These are phyloP conservation scores for cucumber (Cucumis sativus) DNA, from an alignment of 306 rosid species.

Conservation along the genomic window Cucumber_9930_V3 NC_026660.2:607501-608000, in stretches of 20 bases:
- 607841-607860: background rate
- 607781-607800: background rate
- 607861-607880: background rate
- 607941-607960: constrained; percentile 64
- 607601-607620: background rate
- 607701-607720: background rate
- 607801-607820: background rate
- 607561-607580: background rate
- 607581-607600: background rate
- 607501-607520: background rate
- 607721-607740: background rate
- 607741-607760: background rate
- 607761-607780: background rate
- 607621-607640: background rate
- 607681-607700: background rate
- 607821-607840: background rate
- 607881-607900: constrained; percentile 14
- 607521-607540: no score
- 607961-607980: constrained; percentile 45
- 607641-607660: background rate
- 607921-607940: constrained; percentile 64
- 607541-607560: background rate
- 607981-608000: background rate
- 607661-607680: background rate
- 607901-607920: constrained; percentile 53